Conservation (phyloP, 306 rosid genomes). For the Prunus persica region Prunus_persica_NCBIv2 NC_034014.1:30145501-30146000, state of each 20-base stretch:
- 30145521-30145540: slow-evolving; percentile 90
- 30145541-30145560: slow-evolving; percentile 61
- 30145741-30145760: too few species aligned
- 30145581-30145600: background rate
- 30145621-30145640: background rate
- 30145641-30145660: too few species aligned
- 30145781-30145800: too few species aligned
- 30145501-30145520: slow-evolving; percentile 96
- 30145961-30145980: background rate
- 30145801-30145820: too few species aligned
- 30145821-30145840: too few species aligned
- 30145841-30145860: too few species aligned
- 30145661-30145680: too few species aligned
- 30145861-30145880: too few species aligned
- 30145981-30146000: background rate
- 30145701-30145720: too few species aligned
- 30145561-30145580: background rate
- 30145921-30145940: background rate
- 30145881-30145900: background rate
- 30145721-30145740: too few species aligned
- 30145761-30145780: too few species aligned
- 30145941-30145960: background rate
- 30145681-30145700: too few species aligned
- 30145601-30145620: background rate
- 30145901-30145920: background rate